Evolutionary conservation across 495 filamentous ascomycete genomes (phyloP).

Genomic region (Neurospora terricola): DNA sequence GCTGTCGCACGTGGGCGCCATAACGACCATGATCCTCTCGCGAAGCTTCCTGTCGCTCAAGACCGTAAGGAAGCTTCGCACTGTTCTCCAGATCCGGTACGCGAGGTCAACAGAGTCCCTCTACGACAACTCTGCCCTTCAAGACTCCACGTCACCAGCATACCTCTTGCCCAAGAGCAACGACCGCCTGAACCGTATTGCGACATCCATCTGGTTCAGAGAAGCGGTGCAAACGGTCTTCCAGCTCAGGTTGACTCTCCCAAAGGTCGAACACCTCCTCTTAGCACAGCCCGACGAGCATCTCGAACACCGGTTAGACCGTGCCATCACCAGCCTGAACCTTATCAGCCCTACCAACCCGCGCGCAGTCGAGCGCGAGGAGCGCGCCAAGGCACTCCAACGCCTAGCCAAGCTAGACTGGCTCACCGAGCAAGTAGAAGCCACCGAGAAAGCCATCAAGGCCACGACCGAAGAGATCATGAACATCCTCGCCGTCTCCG

Average conservation of each 20-base stretch:
- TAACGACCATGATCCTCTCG: constrained; percentile 8
- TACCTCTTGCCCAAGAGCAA: background rate
- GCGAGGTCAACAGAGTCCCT: background rate
- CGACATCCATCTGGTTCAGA: constrained; percentile 9
- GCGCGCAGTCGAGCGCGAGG: background rate
- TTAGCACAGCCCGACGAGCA: background rate
- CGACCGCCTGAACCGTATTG: constrained; percentile 4
- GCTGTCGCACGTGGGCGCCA: constrained; percentile 13
- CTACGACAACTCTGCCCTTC: background rate
- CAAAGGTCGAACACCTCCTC: background rate
- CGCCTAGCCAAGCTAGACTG: constrained; percentile 2
- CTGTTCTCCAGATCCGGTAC: constrained; percentile 5
- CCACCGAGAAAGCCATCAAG: background rate
- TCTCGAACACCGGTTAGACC: background rate
- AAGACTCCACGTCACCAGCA: background rate
- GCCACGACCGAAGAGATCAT: background rate
- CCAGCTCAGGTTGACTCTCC: background rate
- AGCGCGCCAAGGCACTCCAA: background rate
- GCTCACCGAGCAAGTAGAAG: background rate
- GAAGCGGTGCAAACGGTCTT: constrained; percentile 2
- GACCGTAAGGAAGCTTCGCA: constrained; percentile 3
- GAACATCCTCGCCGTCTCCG: background rate
- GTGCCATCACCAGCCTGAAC: background rate
- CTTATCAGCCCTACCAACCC: background rate
- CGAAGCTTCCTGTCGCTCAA: background rate